A percentile compares a stretch with the other conserved stretches of the same genome.
phyloP scores from a whole-genome alignment of 352 stramenopile species.

The Pythium dissotocum region DNA sequence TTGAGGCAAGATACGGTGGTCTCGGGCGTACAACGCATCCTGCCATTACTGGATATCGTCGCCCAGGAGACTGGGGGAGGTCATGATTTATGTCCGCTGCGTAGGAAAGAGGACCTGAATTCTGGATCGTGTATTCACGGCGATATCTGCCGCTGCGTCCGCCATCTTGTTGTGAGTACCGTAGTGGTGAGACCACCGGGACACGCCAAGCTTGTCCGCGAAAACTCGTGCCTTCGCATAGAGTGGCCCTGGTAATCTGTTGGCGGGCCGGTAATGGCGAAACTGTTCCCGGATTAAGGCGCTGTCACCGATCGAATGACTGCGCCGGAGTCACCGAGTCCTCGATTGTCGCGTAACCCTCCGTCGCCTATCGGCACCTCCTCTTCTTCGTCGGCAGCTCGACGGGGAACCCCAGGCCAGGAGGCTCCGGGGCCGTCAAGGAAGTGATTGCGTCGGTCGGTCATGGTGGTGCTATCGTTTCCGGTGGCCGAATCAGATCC shows the following conservation, averaged over 20 bases:
- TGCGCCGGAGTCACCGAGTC: no score
- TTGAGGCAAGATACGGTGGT: no score
- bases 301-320: background rate
- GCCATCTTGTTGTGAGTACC: conserved; percentile 16
- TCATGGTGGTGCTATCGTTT: no score
- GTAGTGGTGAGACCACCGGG: conserved; percentile 6
- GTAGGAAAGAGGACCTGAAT: conserved; percentile 3
- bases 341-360: no score
- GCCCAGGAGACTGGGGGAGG: background rate
- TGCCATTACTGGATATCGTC: conserved; percentile 1
- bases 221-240: conserved; percentile 1
- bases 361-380: no score
- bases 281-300: background rate
- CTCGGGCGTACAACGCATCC: background rate
- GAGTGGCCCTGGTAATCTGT: background rate
- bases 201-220: background rate
- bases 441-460: no score
- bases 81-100: background rate
- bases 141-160: conserved; percentile 10
- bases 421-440: no score
- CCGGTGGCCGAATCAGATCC: no score
- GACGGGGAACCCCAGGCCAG: no score
- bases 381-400: no score
- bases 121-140: conserved; percentile 8
- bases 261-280: background rate